Conservation (phyloP, 2,329 filamentous ascomycete species). For the Talaromyces albobiverticillius region DNA sequence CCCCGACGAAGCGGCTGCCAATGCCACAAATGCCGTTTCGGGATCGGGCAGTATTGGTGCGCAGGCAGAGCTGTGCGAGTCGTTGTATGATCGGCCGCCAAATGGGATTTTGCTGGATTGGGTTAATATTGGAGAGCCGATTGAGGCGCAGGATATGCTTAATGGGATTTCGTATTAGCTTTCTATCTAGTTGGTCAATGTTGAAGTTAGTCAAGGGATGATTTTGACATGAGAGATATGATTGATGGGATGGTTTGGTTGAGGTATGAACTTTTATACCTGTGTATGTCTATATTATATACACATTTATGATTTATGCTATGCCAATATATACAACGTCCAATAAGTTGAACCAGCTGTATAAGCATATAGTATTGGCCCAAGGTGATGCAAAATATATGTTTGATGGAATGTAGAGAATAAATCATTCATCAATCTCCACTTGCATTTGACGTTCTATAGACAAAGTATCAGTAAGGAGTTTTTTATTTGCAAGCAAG, state of each 20-base stretch:
- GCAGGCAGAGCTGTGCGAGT: constrained; percentile 38
- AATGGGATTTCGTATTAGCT: constrained; percentile 29
- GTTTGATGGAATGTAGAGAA: too few relatives aligned
- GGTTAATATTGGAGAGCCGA: constrained; percentile 44
- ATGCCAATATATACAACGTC: too few relatives aligned
- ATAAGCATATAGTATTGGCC: too few relatives aligned
- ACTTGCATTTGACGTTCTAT: constrained; percentile 37
- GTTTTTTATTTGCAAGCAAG: too few relatives aligned
- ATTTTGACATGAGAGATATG: too few relatives aligned
- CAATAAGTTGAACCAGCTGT: too few relatives aligned
- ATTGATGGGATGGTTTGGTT: neutral
- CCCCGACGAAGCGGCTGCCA: constrained; percentile 40
- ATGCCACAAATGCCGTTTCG: constrained; percentile 42
- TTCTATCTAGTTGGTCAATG: neutral
- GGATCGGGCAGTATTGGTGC: constrained; percentile 44
- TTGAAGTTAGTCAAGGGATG: too few relatives aligned
- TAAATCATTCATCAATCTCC: constrained; percentile 33
- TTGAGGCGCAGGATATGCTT: constrained; percentile 37
- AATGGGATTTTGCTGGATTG: constrained; percentile 47
- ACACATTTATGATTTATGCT: neutral
- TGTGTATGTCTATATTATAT: neutral
- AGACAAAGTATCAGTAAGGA: neutral
- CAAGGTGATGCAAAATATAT: too few relatives aligned
- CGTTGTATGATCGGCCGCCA: constrained; percentile 37
- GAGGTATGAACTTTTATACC: neutral